Conservation (phyloP, 2,329 filamentous ascomycete genomes). For the Lachnellula suecica region DNA sequence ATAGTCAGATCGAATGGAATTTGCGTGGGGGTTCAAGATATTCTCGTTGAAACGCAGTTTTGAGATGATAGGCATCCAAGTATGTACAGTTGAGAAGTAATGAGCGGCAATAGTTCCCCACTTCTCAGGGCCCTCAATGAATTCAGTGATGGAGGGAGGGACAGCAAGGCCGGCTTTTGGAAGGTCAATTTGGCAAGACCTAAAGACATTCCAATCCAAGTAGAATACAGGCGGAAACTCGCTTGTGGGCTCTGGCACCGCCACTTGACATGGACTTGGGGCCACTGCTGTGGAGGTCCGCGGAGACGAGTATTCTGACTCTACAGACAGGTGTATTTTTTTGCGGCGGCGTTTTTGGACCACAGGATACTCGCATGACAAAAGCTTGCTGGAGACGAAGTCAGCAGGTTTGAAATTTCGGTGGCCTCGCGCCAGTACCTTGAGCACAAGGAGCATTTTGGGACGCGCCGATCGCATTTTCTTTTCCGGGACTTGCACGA, state of each 20-base stretch:
- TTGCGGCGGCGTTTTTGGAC: neutral
- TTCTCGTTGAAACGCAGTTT: constrained; percentile 18
- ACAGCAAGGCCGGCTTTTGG: constrained; percentile 3
- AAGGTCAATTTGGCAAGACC: constrained; percentile 6
- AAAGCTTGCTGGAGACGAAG: neutral
- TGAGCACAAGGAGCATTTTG: constrained; percentile 15
- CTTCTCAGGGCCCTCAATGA: constrained; percentile 9
- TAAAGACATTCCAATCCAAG: constrained; percentile 10
- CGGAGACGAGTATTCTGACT: constrained; percentile 1
- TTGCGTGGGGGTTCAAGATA: constrained; percentile 32
- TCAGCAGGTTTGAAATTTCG: neutral
- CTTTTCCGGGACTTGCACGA: constrained; percentile 16
- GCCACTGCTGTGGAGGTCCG: neutral
- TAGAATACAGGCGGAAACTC: constrained; percentile 17
- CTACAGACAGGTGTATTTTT: neutral
- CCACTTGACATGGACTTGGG: neutral
- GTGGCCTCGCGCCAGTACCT: constrained; percentile 1
- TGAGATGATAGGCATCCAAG: constrained; percentile 20
- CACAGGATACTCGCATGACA: constrained; percentile 3
- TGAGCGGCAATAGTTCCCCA: constrained; percentile 17
- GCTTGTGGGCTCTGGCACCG: neutral
- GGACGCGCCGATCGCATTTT: constrained; percentile 14
- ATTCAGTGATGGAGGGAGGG: neutral
- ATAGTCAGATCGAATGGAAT: constrained; percentile 40
- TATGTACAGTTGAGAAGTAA: constrained; percentile 14